Evolutionary conservation across 2,329 filamentous ascomycete species (phyloP).

Genomic region (Botrytis byssoidea): DNA sequence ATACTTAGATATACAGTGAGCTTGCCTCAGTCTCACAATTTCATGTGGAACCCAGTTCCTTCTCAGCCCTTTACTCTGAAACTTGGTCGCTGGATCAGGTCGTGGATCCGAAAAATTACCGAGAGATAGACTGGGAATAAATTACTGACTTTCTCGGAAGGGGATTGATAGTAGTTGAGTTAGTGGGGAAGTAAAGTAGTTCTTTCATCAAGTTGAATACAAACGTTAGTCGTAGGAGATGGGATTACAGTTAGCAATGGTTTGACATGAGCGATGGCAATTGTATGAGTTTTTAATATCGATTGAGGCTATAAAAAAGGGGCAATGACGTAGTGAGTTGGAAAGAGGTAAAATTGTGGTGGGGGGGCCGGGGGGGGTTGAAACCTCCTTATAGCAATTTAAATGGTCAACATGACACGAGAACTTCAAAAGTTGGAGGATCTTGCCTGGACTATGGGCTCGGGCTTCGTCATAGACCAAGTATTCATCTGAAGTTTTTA

Average conservation of each 20-base stretch:
- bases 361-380: too few relatives aligned
- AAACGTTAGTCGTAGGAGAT: neutral
- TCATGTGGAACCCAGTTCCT: neutral
- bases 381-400: neutral
- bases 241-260: neutral
- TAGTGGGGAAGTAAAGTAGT: neutral
- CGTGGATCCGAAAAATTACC: neutral
- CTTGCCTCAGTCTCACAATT: neutral
- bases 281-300: neutral
- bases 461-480: neutral
- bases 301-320: neutral
- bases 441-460: neutral
- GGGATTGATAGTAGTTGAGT: neutral
- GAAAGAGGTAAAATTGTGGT: neutral
- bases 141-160: neutral
- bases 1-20: neutral
- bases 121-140: neutral
- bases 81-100: neutral
- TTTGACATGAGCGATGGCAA: neutral
- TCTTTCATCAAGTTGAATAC: neutral
- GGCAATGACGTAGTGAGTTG: neutral
- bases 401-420: neutral
- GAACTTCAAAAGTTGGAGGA: neutral
- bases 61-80: neutral
- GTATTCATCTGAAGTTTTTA: neutral